phyloP scores from a whole-genome alignment of 2,329 filamentous ascomycete species.

The Stachybotrys chlorohalonatus region DNA sequence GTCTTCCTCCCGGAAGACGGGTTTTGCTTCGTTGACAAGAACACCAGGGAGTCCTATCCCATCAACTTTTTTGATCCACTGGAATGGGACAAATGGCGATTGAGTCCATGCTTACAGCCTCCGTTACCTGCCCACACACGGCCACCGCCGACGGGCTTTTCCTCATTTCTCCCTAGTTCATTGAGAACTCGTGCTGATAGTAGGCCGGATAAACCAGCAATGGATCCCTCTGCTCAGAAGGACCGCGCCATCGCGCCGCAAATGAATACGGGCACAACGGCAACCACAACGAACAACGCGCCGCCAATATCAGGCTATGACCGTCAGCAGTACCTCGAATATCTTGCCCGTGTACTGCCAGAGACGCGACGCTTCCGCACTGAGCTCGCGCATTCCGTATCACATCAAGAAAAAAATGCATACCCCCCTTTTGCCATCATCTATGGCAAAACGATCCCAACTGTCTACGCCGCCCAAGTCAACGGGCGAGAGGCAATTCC shows the following conservation, averaged over 20 bases:
- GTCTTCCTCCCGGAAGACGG: slow-evolving; percentile 79
- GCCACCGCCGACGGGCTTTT: slow-evolving; percentile 31
- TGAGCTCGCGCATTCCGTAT: slow-evolving; percentile 55
- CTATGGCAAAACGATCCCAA: slow-evolving; percentile 81
- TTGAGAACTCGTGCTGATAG: slow-evolving; percentile 36
- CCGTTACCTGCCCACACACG: slow-evolving; percentile 49
- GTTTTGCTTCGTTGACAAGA: slow-evolving; percentile 76
- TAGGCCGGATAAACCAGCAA: slow-evolving; percentile 22
- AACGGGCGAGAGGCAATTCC: slow-evolving; percentile 63
- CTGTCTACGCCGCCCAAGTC: slow-evolving; percentile 74
- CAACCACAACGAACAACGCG: slow-evolving; percentile 8
- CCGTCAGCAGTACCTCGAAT: slow-evolving; percentile 37
- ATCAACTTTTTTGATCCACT: slow-evolving; percentile 77
- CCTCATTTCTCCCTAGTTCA: slow-evolving; percentile 36
- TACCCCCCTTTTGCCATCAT: slow-evolving; percentile 80
- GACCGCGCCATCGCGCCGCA: slow-evolving; percentile 20
- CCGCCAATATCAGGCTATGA: slow-evolving; percentile 15
- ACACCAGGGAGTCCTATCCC: slow-evolving; percentile 69
- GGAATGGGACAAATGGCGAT: slow-evolving; percentile 68
- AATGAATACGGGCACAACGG: slow-evolving; percentile 10
- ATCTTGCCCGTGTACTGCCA: slow-evolving; percentile 66
- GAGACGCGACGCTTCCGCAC: slow-evolving; percentile 67
- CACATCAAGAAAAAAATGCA: slow-evolving; percentile 52
- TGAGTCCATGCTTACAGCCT: slow-evolving; percentile 68
- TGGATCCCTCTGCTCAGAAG: slow-evolving; percentile 20